Evolutionary conservation across 202 grass and related monocot genomes (phyloP).

Genomic region (Carex arenaria): DNA sequence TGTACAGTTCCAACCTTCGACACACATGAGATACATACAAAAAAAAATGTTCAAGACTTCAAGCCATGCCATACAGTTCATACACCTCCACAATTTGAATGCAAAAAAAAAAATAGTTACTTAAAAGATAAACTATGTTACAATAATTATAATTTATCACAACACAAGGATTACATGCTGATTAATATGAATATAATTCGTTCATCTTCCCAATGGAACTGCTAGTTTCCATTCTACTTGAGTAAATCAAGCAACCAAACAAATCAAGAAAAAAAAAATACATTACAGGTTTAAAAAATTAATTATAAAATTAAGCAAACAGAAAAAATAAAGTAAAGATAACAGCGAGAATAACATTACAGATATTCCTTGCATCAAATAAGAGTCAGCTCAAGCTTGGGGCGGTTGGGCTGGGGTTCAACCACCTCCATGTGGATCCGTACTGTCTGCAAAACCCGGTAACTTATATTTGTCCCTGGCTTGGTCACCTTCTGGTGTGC

Average conservation of each 20-base stretch:
- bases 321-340: not conserved
- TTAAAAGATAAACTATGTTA: not conserved
- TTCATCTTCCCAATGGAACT: not conserved
- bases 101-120: not conserved
- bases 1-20: not conserved
- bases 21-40: not conserved
- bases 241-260: not conserved
- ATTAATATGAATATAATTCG: not conserved
- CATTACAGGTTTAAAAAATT: not conserved
- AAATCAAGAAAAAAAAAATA: not conserved
- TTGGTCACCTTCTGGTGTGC: constrained; percentile 76
- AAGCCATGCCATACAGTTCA: no score
- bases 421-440: constrained; percentile 97
- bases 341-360: not conserved
- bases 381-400: constrained; percentile 84
- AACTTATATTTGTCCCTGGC: constrained; percentile 51
- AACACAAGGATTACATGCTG: not conserved
- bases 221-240: not conserved
- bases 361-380: constrained; percentile 36
- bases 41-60: not conserved
- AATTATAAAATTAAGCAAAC: constrained; percentile 6
- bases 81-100: not conserved
- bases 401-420: constrained; percentile 89
- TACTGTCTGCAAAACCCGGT: constrained; percentile 62
- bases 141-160: not conserved